phyloP scores from a whole-genome alignment of 805 yeast genomes.

The Wickerhamiella sergipiensis region DNA sequence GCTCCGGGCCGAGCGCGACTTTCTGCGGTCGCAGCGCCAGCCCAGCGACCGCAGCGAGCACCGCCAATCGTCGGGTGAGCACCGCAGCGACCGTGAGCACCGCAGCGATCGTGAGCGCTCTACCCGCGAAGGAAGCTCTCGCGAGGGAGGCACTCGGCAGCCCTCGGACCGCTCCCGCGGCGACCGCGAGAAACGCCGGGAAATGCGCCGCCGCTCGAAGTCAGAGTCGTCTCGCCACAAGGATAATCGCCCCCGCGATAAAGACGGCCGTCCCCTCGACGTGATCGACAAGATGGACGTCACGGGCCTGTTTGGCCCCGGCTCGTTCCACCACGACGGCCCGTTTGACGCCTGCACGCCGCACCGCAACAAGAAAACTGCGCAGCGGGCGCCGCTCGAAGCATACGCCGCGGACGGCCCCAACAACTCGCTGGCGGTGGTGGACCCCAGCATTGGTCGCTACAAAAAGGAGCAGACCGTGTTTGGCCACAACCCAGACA shows the following conservation, averaged over 20 bases:
- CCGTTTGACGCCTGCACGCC: slow-evolving; percentile 99
- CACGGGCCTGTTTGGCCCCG: slow-evolving; percentile 83
- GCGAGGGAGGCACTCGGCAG: too few species aligned
- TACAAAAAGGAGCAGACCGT: slow-evolving; percentile 49
- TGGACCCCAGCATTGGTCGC: slow-evolving; percentile 31
- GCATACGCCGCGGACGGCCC: slow-evolving; percentile 97
- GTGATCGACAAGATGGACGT: slow-evolving; percentile 93
- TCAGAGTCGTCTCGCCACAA: slow-evolving; percentile 8
- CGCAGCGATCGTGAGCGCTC: neutral
- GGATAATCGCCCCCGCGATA: slow-evolving; percentile 12
- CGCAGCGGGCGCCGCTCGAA: slow-evolving; percentile 70
- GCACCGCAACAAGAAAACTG: slow-evolving; percentile 60
- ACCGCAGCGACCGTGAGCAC: neutral
- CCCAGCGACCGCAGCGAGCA: neutral
- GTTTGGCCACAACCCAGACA: slow-evolving; percentile 42
- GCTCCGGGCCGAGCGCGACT: slow-evolving; percentile 2
- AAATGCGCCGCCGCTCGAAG: slow-evolving; percentile 14
- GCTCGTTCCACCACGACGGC: slow-evolving; percentile 96
- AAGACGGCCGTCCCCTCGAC: slow-evolving; percentile 57
- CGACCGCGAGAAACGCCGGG: neutral
- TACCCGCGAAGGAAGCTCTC: too few species aligned
- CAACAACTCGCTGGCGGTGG: slow-evolving; percentile 67
- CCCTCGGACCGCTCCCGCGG: neutral
- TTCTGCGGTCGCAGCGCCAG: slow-evolving; percentile 1
- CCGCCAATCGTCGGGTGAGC: neutral